A percentile compares a stretch with the other conserved stretches of the same genome.
These are phyloP conservation scores for Crataegus laevigata DNA, from an alignment of 306 rosid species.

Conservation along the genomic window DNA sequence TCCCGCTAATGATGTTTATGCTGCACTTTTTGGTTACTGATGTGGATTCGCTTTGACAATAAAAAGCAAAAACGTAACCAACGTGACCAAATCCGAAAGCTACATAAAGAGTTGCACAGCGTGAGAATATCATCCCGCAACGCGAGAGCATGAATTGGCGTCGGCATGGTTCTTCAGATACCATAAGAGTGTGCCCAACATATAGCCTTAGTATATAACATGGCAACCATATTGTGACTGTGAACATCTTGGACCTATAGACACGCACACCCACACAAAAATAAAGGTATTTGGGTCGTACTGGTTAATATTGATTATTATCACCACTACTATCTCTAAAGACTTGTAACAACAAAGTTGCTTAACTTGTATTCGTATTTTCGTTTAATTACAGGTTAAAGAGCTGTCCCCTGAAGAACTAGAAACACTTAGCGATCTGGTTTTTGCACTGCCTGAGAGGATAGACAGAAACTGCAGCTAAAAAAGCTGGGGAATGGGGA, in stretches of 20 bases:
- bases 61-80: neutral
- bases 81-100: neutral
- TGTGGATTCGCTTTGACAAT: neutral
- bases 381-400: constrained; percentile 51
- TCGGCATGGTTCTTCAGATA: neutral
- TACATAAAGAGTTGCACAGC: neutral
- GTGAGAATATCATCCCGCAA: neutral
- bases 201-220: neutral
- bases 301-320: neutral
- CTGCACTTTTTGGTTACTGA: neutral
- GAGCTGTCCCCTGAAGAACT: constrained; percentile 65
- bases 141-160: neutral
- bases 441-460: constrained; percentile 60
- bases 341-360: neutral
- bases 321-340: neutral
- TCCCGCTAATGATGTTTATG: neutral
- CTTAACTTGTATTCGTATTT: constrained; percentile 8
- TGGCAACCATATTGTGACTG: neutral
- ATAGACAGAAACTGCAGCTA: constrained; percentile 35
- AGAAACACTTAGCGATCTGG: constrained; percentile 51
- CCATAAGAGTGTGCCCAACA: neutral
- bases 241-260: neutral
- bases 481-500: constrained; percentile 41
- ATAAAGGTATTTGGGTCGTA: neutral
- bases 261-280: neutral